phyloP scores from a whole-genome alignment of 768 basidiomycete genomes.

The Auricularia sp. region DNA sequence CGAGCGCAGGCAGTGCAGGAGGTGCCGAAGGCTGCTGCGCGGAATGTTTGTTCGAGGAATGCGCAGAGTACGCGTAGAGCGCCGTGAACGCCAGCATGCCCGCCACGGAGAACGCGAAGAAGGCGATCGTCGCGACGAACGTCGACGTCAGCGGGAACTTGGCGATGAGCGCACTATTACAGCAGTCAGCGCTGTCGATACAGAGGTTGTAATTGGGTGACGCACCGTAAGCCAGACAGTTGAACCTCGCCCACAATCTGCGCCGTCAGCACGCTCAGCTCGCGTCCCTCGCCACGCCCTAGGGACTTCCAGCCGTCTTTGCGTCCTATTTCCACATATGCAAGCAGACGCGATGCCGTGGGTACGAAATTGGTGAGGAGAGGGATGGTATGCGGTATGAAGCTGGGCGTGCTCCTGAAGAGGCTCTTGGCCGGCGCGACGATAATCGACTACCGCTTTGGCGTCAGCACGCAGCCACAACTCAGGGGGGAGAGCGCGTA shows the following conservation, averaged over 20 bases:
- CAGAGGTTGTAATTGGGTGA: background rate
- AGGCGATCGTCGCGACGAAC: conserved; percentile 27
- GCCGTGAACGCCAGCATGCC: conserved; percentile 20
- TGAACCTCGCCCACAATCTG: conserved; percentile 51
- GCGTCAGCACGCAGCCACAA: background rate
- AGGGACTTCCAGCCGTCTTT: conserved; percentile 62
- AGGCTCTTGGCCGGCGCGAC: conserved; percentile 29
- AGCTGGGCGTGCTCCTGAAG: conserved; percentile 30
- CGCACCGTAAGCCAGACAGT: conserved; percentile 60
- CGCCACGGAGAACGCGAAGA: conserved; percentile 19
- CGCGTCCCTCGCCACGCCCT: conserved; percentile 61
- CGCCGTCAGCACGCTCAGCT: conserved; percentile 58
- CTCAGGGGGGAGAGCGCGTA: conserved; percentile 27
- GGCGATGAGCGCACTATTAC: conserved; percentile 52
- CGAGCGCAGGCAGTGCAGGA: background rate
- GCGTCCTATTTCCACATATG: conserved; percentile 65
- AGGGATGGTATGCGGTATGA: conserved; percentile 41
- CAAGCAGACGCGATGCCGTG: conserved; percentile 38
- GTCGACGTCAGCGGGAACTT: conserved; percentile 57
- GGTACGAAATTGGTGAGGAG: conserved; percentile 48
- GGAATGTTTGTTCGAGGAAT: background rate
- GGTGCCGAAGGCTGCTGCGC: background rate
- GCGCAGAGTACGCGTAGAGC: conserved; percentile 20
- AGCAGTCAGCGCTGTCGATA: background rate
- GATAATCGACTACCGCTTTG: conserved; percentile 43